Percentiles rank a stretch among this genome's conserved stretches.
phyloP scores from a whole-genome alignment of 805 yeast species.

The Suhomyces prunicola region DNA sequence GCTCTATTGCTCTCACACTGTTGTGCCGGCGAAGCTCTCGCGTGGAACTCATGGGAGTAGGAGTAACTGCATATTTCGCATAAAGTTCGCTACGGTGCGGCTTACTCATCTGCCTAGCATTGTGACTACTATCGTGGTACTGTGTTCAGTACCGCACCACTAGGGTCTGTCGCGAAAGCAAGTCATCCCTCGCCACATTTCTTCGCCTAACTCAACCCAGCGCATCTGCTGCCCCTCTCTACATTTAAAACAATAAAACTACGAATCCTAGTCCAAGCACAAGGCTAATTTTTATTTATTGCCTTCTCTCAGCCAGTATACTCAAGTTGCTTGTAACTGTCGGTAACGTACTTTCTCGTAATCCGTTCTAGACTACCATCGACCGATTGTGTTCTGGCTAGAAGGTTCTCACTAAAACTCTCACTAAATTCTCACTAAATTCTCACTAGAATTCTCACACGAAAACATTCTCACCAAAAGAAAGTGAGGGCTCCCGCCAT shows the following conservation, averaged over 20 bases:
- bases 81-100: neutral
- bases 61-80: neutral
- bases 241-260: too few relatives aligned
- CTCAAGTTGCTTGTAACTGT: neutral
- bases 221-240: neutral
- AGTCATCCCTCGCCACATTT: neutral
- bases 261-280: neutral
- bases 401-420: too few relatives aligned
- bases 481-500: too few relatives aligned
- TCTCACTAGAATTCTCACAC: neutral
- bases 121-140: neutral
- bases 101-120: neutral
- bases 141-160: neutral
- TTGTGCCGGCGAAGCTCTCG: neutral
- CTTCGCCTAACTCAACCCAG: neutral
- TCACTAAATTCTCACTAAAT: too few relatives aligned
- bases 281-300: too few relatives aligned
- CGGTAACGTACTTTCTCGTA: neutral
- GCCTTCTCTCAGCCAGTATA: too few relatives aligned
- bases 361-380: too few relatives aligned
- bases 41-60: neutral
- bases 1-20: neutral
- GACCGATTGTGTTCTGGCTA: too few relatives aligned
- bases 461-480: too few relatives aligned
- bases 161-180: neutral